Conservation (phyloP, 495 filamentous ascomycete genomes). For the Aspergillus avenaceus region DNA sequence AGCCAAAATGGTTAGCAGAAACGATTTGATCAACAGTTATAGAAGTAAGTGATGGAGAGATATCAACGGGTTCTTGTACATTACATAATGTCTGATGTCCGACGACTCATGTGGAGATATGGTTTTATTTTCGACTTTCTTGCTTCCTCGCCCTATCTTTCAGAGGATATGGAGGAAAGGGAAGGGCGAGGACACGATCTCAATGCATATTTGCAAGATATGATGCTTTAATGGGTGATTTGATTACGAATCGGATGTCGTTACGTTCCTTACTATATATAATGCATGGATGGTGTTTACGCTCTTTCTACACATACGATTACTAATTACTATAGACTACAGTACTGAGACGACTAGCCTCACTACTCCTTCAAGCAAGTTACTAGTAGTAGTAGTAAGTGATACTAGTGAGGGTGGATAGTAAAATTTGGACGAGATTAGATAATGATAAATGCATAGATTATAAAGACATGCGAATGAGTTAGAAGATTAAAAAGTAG, state of each 20-base stretch:
- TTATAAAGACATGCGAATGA: too few species aligned
- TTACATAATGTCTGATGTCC: conserved; percentile 2
- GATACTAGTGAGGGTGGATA: too few species aligned
- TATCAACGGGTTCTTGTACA: background rate
- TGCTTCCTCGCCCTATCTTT: background rate
- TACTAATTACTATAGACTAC: too few species aligned
- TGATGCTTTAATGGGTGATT: background rate
- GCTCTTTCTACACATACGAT: background rate
- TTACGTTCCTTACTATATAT: conserved; percentile 6
- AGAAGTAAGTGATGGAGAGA: background rate
- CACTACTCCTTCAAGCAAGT: too few species aligned
- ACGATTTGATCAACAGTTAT: too few species aligned
- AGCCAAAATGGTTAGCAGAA: too few species aligned
- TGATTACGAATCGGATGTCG: conserved; percentile 8
- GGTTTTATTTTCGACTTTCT: background rate
- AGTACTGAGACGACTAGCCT: too few species aligned
- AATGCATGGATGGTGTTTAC: background rate
- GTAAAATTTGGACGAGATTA: too few species aligned
- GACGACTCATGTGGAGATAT: background rate
- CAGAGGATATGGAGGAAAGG: background rate
- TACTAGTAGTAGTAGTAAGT: too few species aligned
- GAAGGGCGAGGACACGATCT: background rate
- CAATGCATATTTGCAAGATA: background rate
- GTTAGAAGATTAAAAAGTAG: too few species aligned
- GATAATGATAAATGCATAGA: too few species aligned